Base-by-base conservation (phyloP, 129 eudicot species). In the Escallonia rubra region DNA sequence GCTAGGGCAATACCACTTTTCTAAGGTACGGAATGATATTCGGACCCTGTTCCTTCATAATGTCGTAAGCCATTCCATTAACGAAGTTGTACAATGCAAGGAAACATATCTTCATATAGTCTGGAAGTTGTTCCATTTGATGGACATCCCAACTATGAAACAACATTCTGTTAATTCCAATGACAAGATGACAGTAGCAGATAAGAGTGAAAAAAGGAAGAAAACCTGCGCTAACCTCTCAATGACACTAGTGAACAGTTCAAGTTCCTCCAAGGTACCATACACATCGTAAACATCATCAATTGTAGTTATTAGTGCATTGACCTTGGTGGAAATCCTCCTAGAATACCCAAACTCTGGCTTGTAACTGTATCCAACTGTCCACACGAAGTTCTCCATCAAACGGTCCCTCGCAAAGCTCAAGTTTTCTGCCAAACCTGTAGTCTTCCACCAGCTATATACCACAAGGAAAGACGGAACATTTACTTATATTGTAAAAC, bases 71-170 rank as follows among this genome's bases (percentile, higher is more conserved):
- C 71, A 86, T 66, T 69, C 82, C 86, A 72, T 79, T 82, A 14
- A 76, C 59, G 13, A 69, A 54, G 76, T 86, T 82, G 74, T 73
- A 77, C 69, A 86, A 62, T 40, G 74, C 79, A 46, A 79, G 72
- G 79, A 82, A 86, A 57, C 88, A 79, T 11, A 82, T 77, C 78
- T 70, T 71, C 83, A 82, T 70, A 75, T 76, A 86, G 10, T 86
- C 78, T 23, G 1, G 88, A 47, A 86, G 81, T 44, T 47, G 70
- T 43, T 86, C 92, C 41, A 77, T 41, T 34, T 74, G 69, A 10
- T 80, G 72, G n/a, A 76, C 49, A 61, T 82, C 92, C 92, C 92
- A 86, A 70, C 88, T 86, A 61, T 57, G 34, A 39, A 56, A 10
- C 10, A 11, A 57, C 8, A 57, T 23, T 23, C 34, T 23, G 34